A percentile compares a stretch with the other conserved stretches of the same genome.
These are phyloP conservation scores for Waitea zeae DNA, from an alignment of 1,284 basidiomycete species.

Conservation along the genomic window DNA sequence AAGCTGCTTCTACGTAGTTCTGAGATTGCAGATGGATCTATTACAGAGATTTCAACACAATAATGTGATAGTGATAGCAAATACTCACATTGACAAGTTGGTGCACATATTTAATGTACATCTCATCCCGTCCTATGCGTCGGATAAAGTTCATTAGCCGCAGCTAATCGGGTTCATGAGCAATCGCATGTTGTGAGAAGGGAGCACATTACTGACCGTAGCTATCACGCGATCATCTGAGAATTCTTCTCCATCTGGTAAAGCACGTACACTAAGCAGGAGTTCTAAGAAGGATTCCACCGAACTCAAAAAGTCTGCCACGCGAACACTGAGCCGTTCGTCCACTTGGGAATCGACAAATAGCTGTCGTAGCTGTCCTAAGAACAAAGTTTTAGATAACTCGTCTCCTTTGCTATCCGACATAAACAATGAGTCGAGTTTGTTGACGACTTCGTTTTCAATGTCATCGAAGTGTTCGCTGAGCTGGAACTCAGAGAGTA, in stretches of 20 bases:
- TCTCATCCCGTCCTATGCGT: constrained; percentile 73
- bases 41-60: constrained; percentile 2
- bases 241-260: constrained; percentile 90
- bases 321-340: constrained; percentile 57
- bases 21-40: constrained; percentile 76
- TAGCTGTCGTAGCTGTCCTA: constrained; percentile 77
- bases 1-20: constrained; percentile 84
- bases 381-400: constrained; percentile 84
- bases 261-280: constrained; percentile 76
- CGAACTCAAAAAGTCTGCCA: constrained; percentile 74
- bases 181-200: background rate
- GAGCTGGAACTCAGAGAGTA: constrained; percentile 80
- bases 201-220: constrained; percentile 33
- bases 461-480: constrained; percentile 73
- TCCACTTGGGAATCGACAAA: constrained; percentile 79
- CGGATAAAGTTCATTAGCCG: constrained; percentile 87
- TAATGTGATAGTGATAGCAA: background rate
- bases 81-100: constrained; percentile 72
- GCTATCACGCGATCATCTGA: constrained; percentile 90
- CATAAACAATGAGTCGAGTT: constrained; percentile 85
- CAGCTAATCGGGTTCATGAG: constrained; percentile 26
- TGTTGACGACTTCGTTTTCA: constrained; percentile 89
- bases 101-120: constrained; percentile 90
- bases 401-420: constrained; percentile 82
- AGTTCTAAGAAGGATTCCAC: constrained; percentile 91